Percentiles rank a stretch among this genome's conserved stretches.
These are phyloP conservation scores for Artemisia argyi DNA, from an alignment of 129 eudicot species.

Conservation along the genomic window DNA sequence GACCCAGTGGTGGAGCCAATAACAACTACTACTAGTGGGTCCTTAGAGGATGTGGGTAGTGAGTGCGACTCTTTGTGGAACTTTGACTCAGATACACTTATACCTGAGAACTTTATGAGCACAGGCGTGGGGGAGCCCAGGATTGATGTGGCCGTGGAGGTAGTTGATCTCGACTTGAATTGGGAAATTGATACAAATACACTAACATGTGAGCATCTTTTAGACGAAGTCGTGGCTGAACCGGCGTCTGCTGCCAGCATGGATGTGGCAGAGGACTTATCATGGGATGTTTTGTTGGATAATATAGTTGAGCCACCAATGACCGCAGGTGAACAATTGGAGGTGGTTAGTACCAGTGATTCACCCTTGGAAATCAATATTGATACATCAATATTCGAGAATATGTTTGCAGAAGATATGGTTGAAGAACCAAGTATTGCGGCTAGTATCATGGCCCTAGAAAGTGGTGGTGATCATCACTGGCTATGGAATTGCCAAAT, in stretches of 20 bases:
- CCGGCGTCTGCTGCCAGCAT: not conserved
- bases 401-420: constrained; percentile 16
- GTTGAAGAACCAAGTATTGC: constrained; percentile 9
- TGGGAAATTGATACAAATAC: constrained; percentile 21
- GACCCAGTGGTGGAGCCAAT: not conserved
- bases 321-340: not conserved
- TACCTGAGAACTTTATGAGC: not conserved
- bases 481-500: constrained; percentile 24
- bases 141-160: too few relatives aligned
- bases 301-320: constrained; percentile 18
- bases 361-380: constrained; percentile 23
- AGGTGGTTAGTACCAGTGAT: not conserved
- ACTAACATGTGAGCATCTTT: constrained; percentile 17
- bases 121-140: too few relatives aligned
- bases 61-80: constrained; percentile 27
- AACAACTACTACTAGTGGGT: not conserved
- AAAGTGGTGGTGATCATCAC: constrained; percentile 7
- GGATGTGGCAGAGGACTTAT: constrained; percentile 20
- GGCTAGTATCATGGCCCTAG: constrained; percentile 9
- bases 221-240: constrained; percentile 8
- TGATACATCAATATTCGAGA: constrained; percentile 22
- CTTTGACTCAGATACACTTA: not conserved
- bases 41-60: constrained; percentile 15
- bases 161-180: constrained; percentile 18
- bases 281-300: constrained; percentile 21